phyloP scores from a whole-genome alignment of 2,329 filamentous ascomycete genomes.

The Hymenoscyphus salicellus region DNA sequence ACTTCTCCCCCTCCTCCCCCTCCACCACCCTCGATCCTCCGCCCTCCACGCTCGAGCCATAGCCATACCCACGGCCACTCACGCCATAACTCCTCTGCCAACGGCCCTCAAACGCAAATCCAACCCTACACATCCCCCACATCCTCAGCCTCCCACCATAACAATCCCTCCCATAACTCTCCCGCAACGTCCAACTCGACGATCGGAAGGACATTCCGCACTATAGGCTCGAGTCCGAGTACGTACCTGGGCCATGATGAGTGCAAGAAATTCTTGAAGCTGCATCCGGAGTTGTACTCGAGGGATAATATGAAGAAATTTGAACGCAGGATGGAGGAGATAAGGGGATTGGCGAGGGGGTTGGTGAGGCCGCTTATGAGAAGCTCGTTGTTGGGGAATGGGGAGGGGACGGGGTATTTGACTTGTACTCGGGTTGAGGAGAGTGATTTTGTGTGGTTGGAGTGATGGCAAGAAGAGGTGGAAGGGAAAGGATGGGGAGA shows the following conservation, averaged over 20 bases:
- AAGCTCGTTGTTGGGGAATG: conserved; percentile 78
- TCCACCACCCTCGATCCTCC: conserved; percentile 37
- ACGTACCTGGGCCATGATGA: conserved; percentile 80
- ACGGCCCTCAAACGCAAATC: conserved; percentile 6
- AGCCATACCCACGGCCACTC: conserved; percentile 15
- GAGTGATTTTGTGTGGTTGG: conserved; percentile 59
- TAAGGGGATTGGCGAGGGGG: conserved; percentile 80
- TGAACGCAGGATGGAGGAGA: conserved; percentile 81
- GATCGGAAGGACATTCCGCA: conserved; percentile 71
- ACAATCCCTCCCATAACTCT: conserved; percentile 13
- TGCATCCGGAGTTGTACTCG: conserved; percentile 77
- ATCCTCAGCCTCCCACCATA: conserved; percentile 36
- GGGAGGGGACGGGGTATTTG: conserved; percentile 54
- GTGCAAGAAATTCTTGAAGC: conserved; percentile 84
- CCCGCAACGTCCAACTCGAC: conserved; percentile 50
- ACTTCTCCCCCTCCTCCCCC: conserved; percentile 67
- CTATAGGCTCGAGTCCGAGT: conserved; percentile 61
- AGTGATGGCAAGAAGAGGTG: not conserved
- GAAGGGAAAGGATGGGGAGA: not conserved
- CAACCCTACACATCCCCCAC: conserved; percentile 20
- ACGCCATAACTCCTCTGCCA: conserved; percentile 8
- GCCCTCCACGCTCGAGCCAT: conserved; percentile 21
- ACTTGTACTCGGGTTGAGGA: conserved; percentile 63
- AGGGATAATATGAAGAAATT: conserved; percentile 83
- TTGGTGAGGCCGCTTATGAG: conserved; percentile 82